Evolutionary conservation across 208 protist genomes (phyloP).

Genomic region (Crithidia brevicula): DNA sequence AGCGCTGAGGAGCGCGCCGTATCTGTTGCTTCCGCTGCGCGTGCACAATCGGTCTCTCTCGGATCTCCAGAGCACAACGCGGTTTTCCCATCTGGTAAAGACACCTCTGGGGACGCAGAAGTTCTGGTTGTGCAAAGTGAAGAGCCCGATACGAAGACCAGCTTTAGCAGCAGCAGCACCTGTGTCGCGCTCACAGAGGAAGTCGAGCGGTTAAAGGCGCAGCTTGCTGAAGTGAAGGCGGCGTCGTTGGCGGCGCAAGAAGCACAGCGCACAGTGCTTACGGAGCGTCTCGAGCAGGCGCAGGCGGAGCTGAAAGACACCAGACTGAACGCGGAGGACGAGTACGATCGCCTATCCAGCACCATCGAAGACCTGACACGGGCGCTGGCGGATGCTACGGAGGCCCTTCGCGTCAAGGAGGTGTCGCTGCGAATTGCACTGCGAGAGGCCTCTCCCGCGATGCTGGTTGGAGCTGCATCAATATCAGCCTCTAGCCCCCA

Average conservation of each 20-base stretch:
- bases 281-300: conserved; percentile 28
- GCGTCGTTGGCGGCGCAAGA: conserved; percentile 26
- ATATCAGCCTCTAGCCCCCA: too few relatives aligned
- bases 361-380: conserved; percentile 21
- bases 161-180: neutral
- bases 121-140: neutral
- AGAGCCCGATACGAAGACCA: neutral
- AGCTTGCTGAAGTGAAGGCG: conserved; percentile 22
- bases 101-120: neutral
- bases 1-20: neutral
- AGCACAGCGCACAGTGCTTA: conserved; percentile 36
- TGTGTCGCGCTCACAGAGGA: neutral
- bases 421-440: conserved; percentile 53
- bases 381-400: conserved; percentile 29
- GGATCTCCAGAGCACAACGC: neutral
- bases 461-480: neutral
- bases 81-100: neutral
- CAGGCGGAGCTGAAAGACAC: conserved; percentile 31
- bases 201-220: conserved; percentile 10
- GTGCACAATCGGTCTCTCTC: neutral
- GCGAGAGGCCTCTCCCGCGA: conserved; percentile 23
- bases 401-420: conserved; percentile 45
- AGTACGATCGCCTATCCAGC: conserved; percentile 26
- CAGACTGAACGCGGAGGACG: conserved; percentile 32
- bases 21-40: neutral